A percentile compares a stretch with the other conserved stretches of the same genome.
phyloP scores from a whole-genome alignment of 2,329 filamentous ascomycete species.

The Exophiala lecanii-corni region DNA sequence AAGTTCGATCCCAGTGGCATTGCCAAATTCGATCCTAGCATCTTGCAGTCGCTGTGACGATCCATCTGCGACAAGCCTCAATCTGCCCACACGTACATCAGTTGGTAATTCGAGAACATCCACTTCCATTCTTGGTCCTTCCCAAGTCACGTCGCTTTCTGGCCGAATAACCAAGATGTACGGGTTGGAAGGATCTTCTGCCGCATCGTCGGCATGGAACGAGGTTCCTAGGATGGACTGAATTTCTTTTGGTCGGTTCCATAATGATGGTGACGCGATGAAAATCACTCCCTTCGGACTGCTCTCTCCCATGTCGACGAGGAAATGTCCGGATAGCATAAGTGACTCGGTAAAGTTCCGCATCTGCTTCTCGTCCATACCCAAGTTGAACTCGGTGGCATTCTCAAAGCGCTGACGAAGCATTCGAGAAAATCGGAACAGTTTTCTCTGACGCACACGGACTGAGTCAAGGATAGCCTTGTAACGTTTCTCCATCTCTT shows the following conservation, averaged over 20 bases:
- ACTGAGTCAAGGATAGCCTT: slow-evolving; percentile 94
- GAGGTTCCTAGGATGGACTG: slow-evolving; percentile 78
- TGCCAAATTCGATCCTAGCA: slow-evolving; percentile 72
- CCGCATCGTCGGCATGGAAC: slow-evolving; percentile 62
- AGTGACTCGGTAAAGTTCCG: slow-evolving; percentile 77
- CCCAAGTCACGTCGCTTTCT: slow-evolving; percentile 74
- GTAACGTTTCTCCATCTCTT: slow-evolving; percentile 95
- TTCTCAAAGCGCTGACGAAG: slow-evolving; percentile 94
- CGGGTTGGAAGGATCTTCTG: slow-evolving; percentile 71
- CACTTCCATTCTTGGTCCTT: slow-evolving; percentile 68
- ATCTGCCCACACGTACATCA: slow-evolving; percentile 79
- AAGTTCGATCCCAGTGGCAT: slow-evolving; percentile 75
- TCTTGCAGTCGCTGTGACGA: slow-evolving; percentile 72
- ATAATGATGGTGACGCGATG: slow-evolving; percentile 76
- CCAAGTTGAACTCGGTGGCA: slow-evolving; percentile 88
- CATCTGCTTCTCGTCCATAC: slow-evolving; percentile 63
- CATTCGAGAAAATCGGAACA: slow-evolving; percentile 90
- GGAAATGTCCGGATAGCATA: slow-evolving; percentile 77
- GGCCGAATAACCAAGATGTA: slow-evolving; percentile 83
- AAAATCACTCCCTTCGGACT: slow-evolving; percentile 75
- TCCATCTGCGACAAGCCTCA: slow-evolving; percentile 83
- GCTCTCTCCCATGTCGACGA: slow-evolving; percentile 63
- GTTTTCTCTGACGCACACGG: slow-evolving; percentile 88
- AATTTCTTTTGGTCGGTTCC: slow-evolving; percentile 72
- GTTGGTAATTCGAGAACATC: slow-evolving; percentile 71